Percentiles rank a stretch among this genome's conserved stretches.
Evolutionary conservation across 2,329 filamentous ascomycete species (phyloP).

Genomic region (Dactylonectria estremocensis): DNA sequence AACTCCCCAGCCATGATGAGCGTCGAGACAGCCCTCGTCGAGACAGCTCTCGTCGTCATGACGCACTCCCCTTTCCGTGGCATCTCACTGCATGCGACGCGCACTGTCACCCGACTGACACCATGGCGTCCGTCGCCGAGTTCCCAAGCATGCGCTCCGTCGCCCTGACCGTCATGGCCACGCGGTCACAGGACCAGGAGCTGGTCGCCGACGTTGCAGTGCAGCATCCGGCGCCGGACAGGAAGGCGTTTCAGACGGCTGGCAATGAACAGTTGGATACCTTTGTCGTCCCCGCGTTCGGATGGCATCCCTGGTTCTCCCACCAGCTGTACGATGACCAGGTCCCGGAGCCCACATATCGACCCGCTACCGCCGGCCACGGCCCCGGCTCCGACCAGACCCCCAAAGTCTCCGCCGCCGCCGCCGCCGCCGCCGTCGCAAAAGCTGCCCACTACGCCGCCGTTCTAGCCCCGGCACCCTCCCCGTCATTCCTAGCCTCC

Average conservation of each 20-base stretch:
- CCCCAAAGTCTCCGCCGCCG: slow-evolving; percentile 4
- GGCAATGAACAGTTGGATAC: background rate
- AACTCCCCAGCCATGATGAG: background rate
- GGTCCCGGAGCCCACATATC: slow-evolving; percentile 55
- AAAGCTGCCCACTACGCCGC: slow-evolving; percentile 74
- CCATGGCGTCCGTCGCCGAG: slow-evolving; percentile 71
- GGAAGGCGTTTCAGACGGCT: slow-evolving; percentile 6
- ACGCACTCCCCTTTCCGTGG: slow-evolving; percentile 72
- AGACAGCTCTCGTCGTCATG: background rate
- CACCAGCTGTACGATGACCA: slow-evolving; percentile 80
- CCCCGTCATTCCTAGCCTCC: slow-evolving; percentile 59
- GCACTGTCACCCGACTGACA: slow-evolving; percentile 89
- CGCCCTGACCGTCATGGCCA: slow-evolving; percentile 82
- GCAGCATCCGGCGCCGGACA: slow-evolving; percentile 64
- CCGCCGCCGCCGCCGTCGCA: slow-evolving; percentile 49
- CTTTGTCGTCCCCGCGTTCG: slow-evolving; percentile 77
- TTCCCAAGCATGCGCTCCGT: slow-evolving; percentile 78
- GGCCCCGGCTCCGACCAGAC: slow-evolving; percentile 13
- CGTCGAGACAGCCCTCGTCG: background rate
- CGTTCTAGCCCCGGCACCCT: slow-evolving; percentile 72
- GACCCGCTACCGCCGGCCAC: slow-evolving; percentile 41
- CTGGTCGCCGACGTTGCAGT: slow-evolving; percentile 76
- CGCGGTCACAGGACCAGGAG: slow-evolving; percentile 80
- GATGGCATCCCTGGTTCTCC: slow-evolving; percentile 92
- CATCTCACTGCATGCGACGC: slow-evolving; percentile 81